phyloP scores from a whole-genome alignment of 352 stramenopile genomes.

The Phytophthora pini region DNA sequence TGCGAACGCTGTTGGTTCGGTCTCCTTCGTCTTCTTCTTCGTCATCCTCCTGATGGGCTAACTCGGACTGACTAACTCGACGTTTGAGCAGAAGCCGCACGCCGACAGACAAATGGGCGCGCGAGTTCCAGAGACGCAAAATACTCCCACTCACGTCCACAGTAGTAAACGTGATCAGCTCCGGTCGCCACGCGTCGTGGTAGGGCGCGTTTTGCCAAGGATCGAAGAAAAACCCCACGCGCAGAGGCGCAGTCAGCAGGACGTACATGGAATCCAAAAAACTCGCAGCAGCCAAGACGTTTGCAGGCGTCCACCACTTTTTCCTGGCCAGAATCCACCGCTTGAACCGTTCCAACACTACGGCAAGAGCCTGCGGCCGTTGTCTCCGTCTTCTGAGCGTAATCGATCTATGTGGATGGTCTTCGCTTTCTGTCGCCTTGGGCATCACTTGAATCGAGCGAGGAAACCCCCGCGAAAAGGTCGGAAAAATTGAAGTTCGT shows the following conservation, averaged over 20 bases:
- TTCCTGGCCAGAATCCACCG: conserved; percentile 19
- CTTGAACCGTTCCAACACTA: conserved; percentile 18
- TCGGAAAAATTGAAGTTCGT: conserved; percentile 26
- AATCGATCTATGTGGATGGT: not conserved
- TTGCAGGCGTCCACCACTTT: conserved; percentile 19
- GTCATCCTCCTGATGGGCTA: conserved; percentile 3
- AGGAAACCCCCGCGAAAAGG: conserved; percentile 11
- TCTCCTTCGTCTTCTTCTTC: conserved; percentile 2
- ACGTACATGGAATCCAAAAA: conserved; percentile 51
- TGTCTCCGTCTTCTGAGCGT: conserved; percentile 6
- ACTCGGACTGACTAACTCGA: conserved; percentile 18
- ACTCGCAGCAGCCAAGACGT: conserved; percentile 30
- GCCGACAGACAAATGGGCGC: conserved; percentile 17
- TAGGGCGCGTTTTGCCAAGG: conserved; percentile 22
- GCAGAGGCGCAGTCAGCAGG: conserved; percentile 44
- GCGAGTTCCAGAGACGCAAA: conserved; percentile 36
- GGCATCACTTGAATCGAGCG: conserved; percentile 22
- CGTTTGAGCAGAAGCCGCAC: conserved; percentile 11
- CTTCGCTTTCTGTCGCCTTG: not conserved
- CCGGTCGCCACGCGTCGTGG: conserved; percentile 28
- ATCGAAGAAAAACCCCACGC: conserved; percentile 56
- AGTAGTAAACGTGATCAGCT: conserved; percentile 35
- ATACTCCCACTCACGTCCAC: conserved; percentile 40
- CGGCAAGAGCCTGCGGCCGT: conserved; percentile 8
- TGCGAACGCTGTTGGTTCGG: conserved; percentile 12